phyloP scores from a whole-genome alignment of 2,329 filamentous ascomycete species.

The Reticulascus tulasneorum region DNA sequence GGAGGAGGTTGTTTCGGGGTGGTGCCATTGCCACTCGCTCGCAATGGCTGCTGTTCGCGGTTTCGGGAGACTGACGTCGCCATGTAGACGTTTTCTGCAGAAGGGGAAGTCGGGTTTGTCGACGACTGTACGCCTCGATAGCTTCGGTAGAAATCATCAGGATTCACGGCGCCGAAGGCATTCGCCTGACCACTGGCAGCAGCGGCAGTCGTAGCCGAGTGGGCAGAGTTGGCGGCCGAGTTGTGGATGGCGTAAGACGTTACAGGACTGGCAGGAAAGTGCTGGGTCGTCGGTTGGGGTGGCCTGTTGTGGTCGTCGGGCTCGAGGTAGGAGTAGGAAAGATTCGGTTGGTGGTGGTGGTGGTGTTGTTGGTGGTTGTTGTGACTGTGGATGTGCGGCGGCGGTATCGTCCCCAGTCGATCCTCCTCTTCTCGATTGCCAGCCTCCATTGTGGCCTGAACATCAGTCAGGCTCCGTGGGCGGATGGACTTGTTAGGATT shows the following conservation, averaged over 20 bases:
- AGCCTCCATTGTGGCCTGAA: slow-evolving; percentile 46
- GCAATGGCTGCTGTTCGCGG: slow-evolving; percentile 37
- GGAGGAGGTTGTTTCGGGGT: slow-evolving; percentile 43
- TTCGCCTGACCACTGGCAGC: slow-evolving; percentile 26
- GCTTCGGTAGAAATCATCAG: slow-evolving; percentile 54
- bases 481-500: slow-evolving; percentile 36
- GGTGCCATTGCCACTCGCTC: slow-evolving; percentile 48
- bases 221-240: slow-evolving; percentile 12
- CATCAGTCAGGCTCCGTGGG: slow-evolving; percentile 40
- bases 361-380: slow-evolving; percentile 24
- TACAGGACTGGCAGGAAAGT: slow-evolving; percentile 16
- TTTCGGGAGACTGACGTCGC: slow-evolving; percentile 29
- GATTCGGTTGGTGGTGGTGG: slow-evolving; percentile 16
- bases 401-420: slow-evolving; percentile 19
- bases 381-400: slow-evolving; percentile 18
- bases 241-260: slow-evolving; percentile 12
- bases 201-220: slow-evolving; percentile 20
- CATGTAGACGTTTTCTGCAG: slow-evolving; percentile 30
- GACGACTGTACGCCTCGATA: slow-evolving; percentile 36
- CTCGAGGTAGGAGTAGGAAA: slow-evolving; percentile 22
- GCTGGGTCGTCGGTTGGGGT: slow-evolving; percentile 11
- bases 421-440: slow-evolving; percentile 40
- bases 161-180: slow-evolving; percentile 40
- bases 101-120: slow-evolving; percentile 13
- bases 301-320: slow-evolving; percentile 18